Evolutionary conservation across 2,329 filamentous ascomycete species (phyloP), one percentile per base, ranked within the genome.

Genomic region (Chrysosporium keratinophilum): DNA sequence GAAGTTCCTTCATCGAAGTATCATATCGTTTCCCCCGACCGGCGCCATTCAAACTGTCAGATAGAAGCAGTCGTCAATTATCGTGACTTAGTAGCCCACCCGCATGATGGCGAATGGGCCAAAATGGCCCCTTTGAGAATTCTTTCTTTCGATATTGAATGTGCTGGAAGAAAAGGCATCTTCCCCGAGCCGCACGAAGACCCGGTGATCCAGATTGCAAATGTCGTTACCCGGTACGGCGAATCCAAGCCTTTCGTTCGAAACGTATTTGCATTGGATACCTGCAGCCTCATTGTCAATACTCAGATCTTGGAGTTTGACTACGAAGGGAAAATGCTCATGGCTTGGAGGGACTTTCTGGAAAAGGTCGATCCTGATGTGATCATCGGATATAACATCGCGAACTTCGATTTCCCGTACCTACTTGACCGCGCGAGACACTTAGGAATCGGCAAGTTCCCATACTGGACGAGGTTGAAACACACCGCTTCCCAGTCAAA

Each of bases 331-430:
- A 82, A 89, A 57, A 93, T 98, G 90, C 76, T 98, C n/a, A 82
- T 84, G 71, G 82, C 83, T 41, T 98, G 93, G 93, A 84, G 87
- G 63, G 79, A 94, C 56, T 98, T 98, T 60, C 70, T 98, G 14
- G 78, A 94, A 61, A 82, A 88, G 63, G 88, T 93, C 1, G 93
- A 98, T 61, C 91, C 93, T 0, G 93, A 98, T 71, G 87, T 98
- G 59, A 95, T 98, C 64, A 98, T 94, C 53, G 93, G 93, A 44
- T 98, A 98, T 82, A 98, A 98, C 69, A 98, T 95, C 72, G 76
- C 87, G 66, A 98, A 98, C 72, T 98, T 98, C 71, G 93, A 98
- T 74, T 97, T 98, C 59, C 91, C 91, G 0, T 98, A 98, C 66
- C 79, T 98, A 0, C 77, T 98, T 10, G 87, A 95, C 54, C 82